phyloP scores from a whole-genome alignment of 805 yeast species.

The Kazachstania bromeliacearum region DNA sequence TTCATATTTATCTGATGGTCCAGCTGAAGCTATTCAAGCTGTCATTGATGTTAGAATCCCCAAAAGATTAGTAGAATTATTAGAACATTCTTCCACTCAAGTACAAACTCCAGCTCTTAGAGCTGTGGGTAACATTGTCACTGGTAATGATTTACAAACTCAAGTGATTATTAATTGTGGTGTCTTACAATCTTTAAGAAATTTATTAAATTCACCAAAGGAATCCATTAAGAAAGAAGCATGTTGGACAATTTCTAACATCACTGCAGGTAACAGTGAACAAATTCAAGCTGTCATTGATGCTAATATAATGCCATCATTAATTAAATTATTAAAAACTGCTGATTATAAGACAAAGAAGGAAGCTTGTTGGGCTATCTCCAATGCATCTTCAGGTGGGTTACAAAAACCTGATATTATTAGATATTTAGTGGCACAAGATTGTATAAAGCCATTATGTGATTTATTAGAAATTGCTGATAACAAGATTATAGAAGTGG shows the following conservation, averaged over 20 bases:
- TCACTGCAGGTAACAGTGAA: constrained; percentile 92
- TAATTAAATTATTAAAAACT: constrained; percentile 64
- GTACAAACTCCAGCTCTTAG: constrained; percentile 97
- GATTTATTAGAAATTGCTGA: constrained; percentile 85
- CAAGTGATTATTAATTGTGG: constrained; percentile 92
- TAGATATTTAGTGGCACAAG: constrained; percentile 85
- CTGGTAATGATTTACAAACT: constrained; percentile 93
- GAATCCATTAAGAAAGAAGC: constrained; percentile 95
- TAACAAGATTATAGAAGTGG: constrained; percentile 84
- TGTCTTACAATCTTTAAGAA: constrained; percentile 75
- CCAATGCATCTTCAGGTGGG: constrained; percentile 96
- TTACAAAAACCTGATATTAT: constrained; percentile 86
- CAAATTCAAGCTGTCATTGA: constrained; percentile 97
- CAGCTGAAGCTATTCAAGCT: constrained; percentile 88
- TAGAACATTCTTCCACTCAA: constrained; percentile 70
- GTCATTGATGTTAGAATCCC: constrained; percentile 96
- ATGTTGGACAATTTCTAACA: constrained; percentile 97
- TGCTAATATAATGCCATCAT: constrained; percentile 85
- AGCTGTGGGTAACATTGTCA: constrained; percentile 95
- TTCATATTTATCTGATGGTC: constrained; percentile 88
- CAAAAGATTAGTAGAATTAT: constrained; percentile 81
- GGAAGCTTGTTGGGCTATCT: constrained; percentile 99
- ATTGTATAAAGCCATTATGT: constrained; percentile 94
- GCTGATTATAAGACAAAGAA: constrained; percentile 95
- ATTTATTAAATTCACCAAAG: constrained; percentile 71